Conservation (phyloP, 108 stramenopile species). For the Craspedostauros australis region DNA sequence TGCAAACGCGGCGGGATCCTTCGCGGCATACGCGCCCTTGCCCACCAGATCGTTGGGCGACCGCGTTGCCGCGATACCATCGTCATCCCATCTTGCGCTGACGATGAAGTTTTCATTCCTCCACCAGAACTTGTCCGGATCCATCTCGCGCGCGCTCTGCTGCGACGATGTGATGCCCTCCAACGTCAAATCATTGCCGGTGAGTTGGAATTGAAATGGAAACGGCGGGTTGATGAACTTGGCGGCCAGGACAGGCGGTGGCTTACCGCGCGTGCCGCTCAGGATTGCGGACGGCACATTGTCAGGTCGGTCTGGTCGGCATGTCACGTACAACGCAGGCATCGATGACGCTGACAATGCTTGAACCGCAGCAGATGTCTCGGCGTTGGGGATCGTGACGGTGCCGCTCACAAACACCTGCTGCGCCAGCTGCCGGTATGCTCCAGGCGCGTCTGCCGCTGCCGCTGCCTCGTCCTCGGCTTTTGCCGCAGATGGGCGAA, state of each 20-base stretch:
- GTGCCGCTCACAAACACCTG: too few species aligned
- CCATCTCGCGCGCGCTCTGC: not conserved
- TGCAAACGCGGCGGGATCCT: too few species aligned
- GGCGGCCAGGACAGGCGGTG: slow-evolving; percentile 51
- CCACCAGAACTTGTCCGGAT: slow-evolving; percentile 33
- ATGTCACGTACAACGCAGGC: slow-evolving; percentile 52
- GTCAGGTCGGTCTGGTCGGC: slow-evolving; percentile 40
- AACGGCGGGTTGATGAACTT: slow-evolving; percentile 36
- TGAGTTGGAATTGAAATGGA: slow-evolving; percentile 38
- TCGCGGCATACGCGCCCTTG: too few species aligned
- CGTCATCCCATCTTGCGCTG: slow-evolving; percentile 48
- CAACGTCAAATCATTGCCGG: slow-evolving; percentile 29
- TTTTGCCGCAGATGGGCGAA: too few species aligned
- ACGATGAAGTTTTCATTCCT: slow-evolving; percentile 41
- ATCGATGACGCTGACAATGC: too few species aligned
- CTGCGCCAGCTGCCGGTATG: too few species aligned
- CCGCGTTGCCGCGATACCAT: slow-evolving; percentile 56
- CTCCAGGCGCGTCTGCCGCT: too few species aligned
- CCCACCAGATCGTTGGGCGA: slow-evolving; percentile 57
- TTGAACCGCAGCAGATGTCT: too few species aligned
- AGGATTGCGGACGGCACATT: slow-evolving; percentile 53
- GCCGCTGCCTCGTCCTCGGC: too few species aligned
- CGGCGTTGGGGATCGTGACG: too few species aligned
- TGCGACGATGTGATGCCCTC: slow-evolving; percentile 19
- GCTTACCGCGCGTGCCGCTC: slow-evolving; percentile 43